A percentile compares a stretch with the other conserved stretches of the same genome.
Evolutionary conservation across 306 rosid genomes (phyloP).

Genomic region (Arachis stenosperma): DNA sequence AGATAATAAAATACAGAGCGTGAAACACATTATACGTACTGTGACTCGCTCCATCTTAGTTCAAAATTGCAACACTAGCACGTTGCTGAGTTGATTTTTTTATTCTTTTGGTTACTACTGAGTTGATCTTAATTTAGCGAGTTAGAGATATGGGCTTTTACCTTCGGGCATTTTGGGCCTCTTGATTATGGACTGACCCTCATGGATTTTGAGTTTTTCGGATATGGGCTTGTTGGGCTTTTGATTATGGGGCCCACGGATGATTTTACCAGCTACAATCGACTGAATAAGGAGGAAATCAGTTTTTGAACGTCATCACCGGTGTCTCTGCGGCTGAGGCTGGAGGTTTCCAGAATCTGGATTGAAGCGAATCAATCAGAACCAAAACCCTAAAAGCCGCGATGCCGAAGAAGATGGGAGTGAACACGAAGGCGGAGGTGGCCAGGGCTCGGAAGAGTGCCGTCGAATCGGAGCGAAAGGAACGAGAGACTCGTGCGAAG

Average conservation of each 20-base stretch:
- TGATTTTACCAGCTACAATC: no score
- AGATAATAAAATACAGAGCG: no score
- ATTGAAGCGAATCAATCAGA: not conserved
- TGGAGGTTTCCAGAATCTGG: not conserved
- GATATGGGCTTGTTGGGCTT: not conserved
- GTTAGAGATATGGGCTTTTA: no score
- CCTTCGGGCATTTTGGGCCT: no score
- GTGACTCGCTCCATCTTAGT: no score
- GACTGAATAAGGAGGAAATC: not conserved
- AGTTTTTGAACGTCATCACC: not conserved
- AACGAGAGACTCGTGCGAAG: slow-evolving; percentile 66
- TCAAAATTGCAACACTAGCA: no score
- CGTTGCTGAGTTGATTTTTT: no score
- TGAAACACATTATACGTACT: no score
- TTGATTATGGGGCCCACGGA: not conserved
- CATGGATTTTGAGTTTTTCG: not conserved
- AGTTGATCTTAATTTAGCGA: no score
- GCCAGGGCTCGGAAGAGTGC: slow-evolving; percentile 84
- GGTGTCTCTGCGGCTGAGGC: not conserved
- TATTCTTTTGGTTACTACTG: no score
- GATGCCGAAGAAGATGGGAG: slow-evolving; percentile 97
- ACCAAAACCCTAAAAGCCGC: not conserved
- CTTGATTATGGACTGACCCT: no score
- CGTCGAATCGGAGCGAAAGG: slow-evolving; percentile 74
- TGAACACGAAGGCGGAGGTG: slow-evolving; percentile 88